Evolutionary conservation across 768 basidiomycete species (phyloP), one percentile per base, ranked within the genome.

Genomic region (Cystobasidium onofrii): DNA sequence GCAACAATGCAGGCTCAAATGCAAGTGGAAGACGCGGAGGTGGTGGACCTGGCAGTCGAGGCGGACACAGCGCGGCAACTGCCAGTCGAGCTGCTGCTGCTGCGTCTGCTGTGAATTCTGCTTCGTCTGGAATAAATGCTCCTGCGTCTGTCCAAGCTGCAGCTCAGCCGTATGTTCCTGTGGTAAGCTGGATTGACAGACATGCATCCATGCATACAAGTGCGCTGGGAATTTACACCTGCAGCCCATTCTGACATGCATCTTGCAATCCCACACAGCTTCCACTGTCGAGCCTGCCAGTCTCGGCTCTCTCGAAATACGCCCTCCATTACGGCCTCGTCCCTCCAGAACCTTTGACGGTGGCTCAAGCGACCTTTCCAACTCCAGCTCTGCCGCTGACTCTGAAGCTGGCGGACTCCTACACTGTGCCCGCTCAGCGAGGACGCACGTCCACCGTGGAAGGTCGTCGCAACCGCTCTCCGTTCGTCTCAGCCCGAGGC

Each of bases 311-410:
- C 29, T 44, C 65, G 23, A 25, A 50, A 44, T 67, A 67, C 65
- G 65, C 65, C 29, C 65, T 67, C 1, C 65, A 67, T 41, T 67
- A 67, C 65, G 65, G 43, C 50, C 65, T 67, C 41, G 39, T 67
- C 65, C 65, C 65, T 46, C 65, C 65, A 31, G 65, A 67, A 52
- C 65, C 65, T 25, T 50, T 67, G 27, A 67, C 65, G 50, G 25
- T 50, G n/a, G 65, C 65, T 67, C 65, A 67, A 52, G 65, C 65
- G 65, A 67, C 65, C 27, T 50, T 50, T 52, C 65, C 65, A 50
- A 67, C 65, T 12, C 65, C 65, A 29, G 41, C 65, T n/a, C 43
- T 67, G 44, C 65, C 65, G 6, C 44, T 44, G 12, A 31, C 34
- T 9, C 65, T 67, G 29, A 44, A 25, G 27, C 65, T 41, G 43